Evolutionary conservation across 441 rosid genomes (phyloP).

Genomic region (Gossypium schwendimanii): DNA sequence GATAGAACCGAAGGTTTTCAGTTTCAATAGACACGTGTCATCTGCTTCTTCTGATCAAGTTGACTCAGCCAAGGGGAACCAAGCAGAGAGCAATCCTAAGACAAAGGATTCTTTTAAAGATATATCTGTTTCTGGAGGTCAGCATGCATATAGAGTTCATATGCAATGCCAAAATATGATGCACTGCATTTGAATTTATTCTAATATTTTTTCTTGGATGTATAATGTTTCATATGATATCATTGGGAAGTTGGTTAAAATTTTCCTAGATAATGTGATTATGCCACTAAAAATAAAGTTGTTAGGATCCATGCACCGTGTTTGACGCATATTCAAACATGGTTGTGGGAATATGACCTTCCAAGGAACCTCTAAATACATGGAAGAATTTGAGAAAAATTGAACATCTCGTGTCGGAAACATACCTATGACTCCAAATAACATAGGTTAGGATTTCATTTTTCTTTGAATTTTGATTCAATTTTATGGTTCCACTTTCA

Average conservation of each 20-base stretch:
- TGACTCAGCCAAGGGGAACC: conserved; percentile 43
- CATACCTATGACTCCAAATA: not conserved
- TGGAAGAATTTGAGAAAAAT: not conserved
- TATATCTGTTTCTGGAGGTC: conserved; percentile 71
- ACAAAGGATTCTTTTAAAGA: conserved; percentile 64
- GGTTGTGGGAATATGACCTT: not conserved
- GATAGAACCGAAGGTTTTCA: conserved; percentile 67
- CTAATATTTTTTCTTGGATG: not conserved
- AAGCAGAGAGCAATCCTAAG: conserved; percentile 74
- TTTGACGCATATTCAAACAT: not conserved
- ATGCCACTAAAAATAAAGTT: not conserved
- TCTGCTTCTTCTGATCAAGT: conserved; percentile 43
- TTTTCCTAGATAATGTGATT: not conserved
- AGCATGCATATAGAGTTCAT: conserved; percentile 17
- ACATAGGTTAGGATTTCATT: not conserved
- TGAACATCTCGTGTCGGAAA: not conserved
- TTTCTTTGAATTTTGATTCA: not conserved
- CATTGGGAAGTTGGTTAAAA: not conserved
- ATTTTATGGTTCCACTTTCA: not conserved
- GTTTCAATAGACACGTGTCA: conserved; percentile 44
- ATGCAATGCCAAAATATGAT: not conserved
- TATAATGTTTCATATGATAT: not conserved
- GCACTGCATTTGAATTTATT: not conserved
- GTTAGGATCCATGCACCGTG: not conserved
- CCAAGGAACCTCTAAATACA: not conserved